Evolutionary conservation across 129 eudicot species (phyloP).

Genomic region (Lonicera japonica): DNA sequence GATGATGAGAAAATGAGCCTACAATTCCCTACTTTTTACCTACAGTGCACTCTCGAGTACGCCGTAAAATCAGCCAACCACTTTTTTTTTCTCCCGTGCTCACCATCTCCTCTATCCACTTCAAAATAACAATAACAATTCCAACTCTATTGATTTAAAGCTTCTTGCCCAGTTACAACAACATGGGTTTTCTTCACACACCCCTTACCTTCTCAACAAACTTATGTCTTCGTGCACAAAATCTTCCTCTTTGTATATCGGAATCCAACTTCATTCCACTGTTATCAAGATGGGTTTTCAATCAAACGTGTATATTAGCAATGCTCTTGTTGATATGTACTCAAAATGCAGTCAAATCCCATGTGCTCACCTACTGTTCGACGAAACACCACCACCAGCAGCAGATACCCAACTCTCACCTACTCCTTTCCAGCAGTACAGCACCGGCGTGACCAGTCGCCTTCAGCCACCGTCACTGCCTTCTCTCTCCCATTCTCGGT

Average conservation of each 20-base stretch:
- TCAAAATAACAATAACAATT: constrained; percentile 4
- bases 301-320: constrained; percentile 38
- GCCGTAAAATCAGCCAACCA: constrained; percentile 12
- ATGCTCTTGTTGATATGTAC: constrained; percentile 48
- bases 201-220: constrained; percentile 36
- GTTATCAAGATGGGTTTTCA: constrained; percentile 38
- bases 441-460: no score
- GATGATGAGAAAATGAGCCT: constrained; percentile 3
- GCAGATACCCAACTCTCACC: no score
- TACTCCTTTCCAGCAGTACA: no score
- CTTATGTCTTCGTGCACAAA: constrained; percentile 39
- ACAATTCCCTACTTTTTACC: background rate
- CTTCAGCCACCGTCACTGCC: no score
- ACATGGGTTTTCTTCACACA: constrained; percentile 15
- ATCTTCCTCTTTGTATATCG: constrained; percentile 28
- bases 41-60: constrained; percentile 6
- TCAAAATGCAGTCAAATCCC: constrained; percentile 36
- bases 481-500: no score
- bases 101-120: constrained; percentile 1
- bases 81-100: constrained; percentile 30
- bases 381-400: constrained; percentile 69
- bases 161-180: constrained; percentile 15
- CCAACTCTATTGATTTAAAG: background rate
- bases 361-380: constrained; percentile 39
- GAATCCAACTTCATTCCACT: constrained; percentile 45